A percentile compares a stretch with the other conserved stretches of the same genome.
phyloP scores from a whole-genome alignment of 345 rosid genomes.

The Gossypium rotundifolium region DNA sequence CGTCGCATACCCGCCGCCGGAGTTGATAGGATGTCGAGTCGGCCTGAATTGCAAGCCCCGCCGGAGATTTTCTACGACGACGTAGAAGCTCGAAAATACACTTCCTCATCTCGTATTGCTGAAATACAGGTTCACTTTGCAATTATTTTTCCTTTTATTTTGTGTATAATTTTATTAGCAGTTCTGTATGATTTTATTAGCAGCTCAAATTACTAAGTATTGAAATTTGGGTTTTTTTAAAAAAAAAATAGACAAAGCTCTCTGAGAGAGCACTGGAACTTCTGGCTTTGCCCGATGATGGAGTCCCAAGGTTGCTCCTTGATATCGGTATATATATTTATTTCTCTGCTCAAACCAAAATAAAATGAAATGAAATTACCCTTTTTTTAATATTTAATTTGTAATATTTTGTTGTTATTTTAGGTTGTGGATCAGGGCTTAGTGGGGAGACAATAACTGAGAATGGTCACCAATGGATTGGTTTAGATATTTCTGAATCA shows the following conservation, averaged over 20 bases:
- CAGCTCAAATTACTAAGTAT: not conserved
- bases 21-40: constrained; percentile 45
- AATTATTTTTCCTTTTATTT: not conserved
- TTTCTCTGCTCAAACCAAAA: not conserved
- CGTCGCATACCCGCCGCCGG: not conserved
- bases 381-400: not conserved
- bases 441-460: constrained; percentile 90
- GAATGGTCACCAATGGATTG: constrained; percentile 80
- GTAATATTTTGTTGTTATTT: constrained; percentile 11
- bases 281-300: constrained; percentile 82
- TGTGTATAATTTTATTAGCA: not conserved
- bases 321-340: constrained; percentile 53
- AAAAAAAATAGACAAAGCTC: constrained; percentile 44
- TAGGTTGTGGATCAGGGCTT: constrained; percentile 94
- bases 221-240: not conserved
- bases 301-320: constrained; percentile 69
- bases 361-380: not conserved
- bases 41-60: constrained; percentile 80
- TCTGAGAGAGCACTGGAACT: constrained; percentile 97
- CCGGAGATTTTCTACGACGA: constrained; percentile 95
- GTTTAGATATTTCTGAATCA: constrained; percentile 78
- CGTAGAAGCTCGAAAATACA: constrained; percentile 79
- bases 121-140: constrained; percentile 64
- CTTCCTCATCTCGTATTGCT: constrained; percentile 87
- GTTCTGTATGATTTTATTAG: not conserved